phyloP scores from a whole-genome alignment of 257 asterid species.

The Solanum lignicaule region DNA sequence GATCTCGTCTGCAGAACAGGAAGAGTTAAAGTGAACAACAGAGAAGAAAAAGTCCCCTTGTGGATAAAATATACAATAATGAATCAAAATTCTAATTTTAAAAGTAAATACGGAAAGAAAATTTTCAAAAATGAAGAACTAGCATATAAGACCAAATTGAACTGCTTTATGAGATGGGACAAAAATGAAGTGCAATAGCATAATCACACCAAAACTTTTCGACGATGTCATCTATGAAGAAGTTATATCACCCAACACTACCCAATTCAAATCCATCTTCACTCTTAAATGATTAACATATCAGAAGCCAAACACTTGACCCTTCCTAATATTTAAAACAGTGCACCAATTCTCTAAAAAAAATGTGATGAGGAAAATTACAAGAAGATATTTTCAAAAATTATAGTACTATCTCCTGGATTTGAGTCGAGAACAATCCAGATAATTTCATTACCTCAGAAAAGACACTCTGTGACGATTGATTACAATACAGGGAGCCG shows the following conservation, averaged over 20 bases:
- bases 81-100: not conserved
- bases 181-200: not conserved
- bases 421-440: not conserved
- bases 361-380: not conserved
- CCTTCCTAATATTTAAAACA: not conserved
- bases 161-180: not conserved
- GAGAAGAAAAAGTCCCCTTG: not conserved
- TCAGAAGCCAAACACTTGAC: not conserved
- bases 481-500: not conserved
- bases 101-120: not conserved
- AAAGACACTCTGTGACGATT: not conserved
- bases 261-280: not conserved
- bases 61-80: not conserved
- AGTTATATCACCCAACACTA: not conserved
- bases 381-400: not conserved
- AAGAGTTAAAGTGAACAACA: not conserved
- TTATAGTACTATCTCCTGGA: not conserved
- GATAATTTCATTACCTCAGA: not conserved
- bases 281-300: not conserved
- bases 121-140: not conserved
- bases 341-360: not conserved
- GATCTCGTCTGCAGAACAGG: slow-evolving; percentile 39
- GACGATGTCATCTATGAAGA: not conserved
- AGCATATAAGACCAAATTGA: not conserved
- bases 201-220: not conserved